Conservation (phyloP, 352 stramenopile species). For the Pythium volutum region DNA sequence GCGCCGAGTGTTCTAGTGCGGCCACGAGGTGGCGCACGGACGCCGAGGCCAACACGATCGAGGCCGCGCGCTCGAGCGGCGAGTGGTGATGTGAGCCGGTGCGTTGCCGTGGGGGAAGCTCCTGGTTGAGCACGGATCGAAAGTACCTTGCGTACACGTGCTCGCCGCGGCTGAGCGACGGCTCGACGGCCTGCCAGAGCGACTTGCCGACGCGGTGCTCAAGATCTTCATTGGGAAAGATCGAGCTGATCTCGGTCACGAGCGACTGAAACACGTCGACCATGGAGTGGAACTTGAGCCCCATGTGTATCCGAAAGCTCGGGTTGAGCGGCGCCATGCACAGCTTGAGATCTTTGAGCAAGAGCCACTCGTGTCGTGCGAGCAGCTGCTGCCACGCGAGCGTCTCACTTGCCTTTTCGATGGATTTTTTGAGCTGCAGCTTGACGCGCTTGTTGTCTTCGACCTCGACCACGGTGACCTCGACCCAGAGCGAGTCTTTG, state of each 20-base stretch:
- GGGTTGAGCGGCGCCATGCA: constrained; percentile 49
- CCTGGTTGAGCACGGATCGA: constrained; percentile 56
- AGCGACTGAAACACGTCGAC: constrained; percentile 56
- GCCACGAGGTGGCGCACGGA: constrained; percentile 25
- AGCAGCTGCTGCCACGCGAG: constrained; percentile 42
- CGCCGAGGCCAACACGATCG: constrained; percentile 10
- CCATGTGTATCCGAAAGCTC: constrained; percentile 66
- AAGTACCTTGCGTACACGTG: constrained; percentile 77
- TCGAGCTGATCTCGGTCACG: constrained; percentile 70
- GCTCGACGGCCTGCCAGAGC: constrained; percentile 56
- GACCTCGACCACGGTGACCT: constrained; percentile 49
- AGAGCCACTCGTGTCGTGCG: constrained; percentile 45
- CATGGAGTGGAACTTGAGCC: constrained; percentile 53
- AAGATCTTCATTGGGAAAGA: constrained; percentile 65
- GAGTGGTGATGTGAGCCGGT: background rate
- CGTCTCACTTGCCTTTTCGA: constrained; percentile 34
- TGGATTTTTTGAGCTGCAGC: constrained; percentile 53
- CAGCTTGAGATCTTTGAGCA: constrained; percentile 49
- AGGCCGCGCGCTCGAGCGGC: constrained; percentile 14
- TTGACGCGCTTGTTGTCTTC: constrained; percentile 67
- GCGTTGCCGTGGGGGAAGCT: constrained; percentile 18
- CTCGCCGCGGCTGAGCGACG: constrained; percentile 50
- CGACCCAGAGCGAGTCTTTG: constrained; percentile 67
- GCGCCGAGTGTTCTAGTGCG: constrained; percentile 24
- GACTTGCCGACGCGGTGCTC: constrained; percentile 49